Evolutionary conservation across 2,329 filamentous ascomycete species (phyloP).

Genomic region (Pezicula radicicola): DNA sequence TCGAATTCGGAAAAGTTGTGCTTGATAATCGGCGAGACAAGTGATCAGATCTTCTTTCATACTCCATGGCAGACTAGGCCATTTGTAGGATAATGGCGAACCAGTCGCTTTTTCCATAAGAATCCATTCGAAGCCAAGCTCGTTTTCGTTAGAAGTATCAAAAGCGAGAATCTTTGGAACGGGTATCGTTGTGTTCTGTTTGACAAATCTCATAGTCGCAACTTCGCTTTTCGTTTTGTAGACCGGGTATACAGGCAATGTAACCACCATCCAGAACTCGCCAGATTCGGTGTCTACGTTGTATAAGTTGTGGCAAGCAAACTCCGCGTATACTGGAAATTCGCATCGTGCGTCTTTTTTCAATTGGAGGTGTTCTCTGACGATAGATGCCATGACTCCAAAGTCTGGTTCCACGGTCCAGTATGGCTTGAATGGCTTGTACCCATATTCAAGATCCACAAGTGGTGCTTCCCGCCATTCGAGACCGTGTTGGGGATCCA

Average conservation of each 20-base stretch:
- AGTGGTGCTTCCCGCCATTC: too few species aligned
- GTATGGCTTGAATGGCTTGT: conserved; percentile 6
- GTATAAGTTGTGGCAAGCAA: conserved; percentile 31
- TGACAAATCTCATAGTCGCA: conserved; percentile 33
- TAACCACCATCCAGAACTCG: conserved; percentile 31
- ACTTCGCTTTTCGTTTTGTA: conserved; percentile 37
- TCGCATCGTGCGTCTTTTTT: conserved; percentile 12
- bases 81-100: conserved; percentile 19
- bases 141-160: conserved; percentile 29
- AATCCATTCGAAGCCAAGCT: conserved; percentile 39
- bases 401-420: conserved; percentile 26
- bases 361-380: conserved; percentile 21
- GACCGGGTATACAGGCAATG: conserved; percentile 33
- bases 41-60: conserved; percentile 30
- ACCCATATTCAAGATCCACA: too few species aligned
- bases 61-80: conserved; percentile 29
- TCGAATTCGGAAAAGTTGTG: conserved; percentile 23
- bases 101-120: conserved; percentile 29
- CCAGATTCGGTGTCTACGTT: conserved; percentile 18
- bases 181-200: conserved; percentile 27
- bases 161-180: conserved; percentile 32
- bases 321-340: conserved; percentile 22
- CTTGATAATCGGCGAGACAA: conserved; percentile 28
- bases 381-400: conserved; percentile 19
- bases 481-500: too few species aligned